These are phyloP conservation scores for Petrea volubilis DNA, from an alignment of 257 asterid species.

Conservation along the genomic window DNA sequence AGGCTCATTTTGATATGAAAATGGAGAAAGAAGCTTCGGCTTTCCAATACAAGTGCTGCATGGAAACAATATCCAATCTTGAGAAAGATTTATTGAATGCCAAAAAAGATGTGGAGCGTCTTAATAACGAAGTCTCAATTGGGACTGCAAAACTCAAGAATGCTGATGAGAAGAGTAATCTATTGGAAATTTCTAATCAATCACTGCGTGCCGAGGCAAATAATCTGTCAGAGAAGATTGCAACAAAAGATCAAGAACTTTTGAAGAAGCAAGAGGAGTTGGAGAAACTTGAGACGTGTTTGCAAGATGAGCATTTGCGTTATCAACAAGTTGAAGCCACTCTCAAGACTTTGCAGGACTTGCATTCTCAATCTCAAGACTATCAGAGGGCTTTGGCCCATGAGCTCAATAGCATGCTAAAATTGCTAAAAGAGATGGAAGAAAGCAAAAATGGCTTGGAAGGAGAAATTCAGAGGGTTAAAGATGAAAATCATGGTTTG, in stretches of 20 bases:
- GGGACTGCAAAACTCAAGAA: conserved; percentile 52
- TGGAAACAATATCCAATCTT: conserved; percentile 65
- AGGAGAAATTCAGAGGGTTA: conserved; percentile 55
- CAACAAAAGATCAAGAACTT: conserved; percentile 76
- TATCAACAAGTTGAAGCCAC: conserved; percentile 63
- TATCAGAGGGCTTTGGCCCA: conserved; percentile 61
- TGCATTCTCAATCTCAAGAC: conserved; percentile 69
- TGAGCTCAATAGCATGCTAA: conserved; percentile 65
- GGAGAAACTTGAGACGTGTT: conserved; percentile 63
- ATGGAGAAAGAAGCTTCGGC: conserved; percentile 71
- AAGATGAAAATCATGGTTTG: conserved; percentile 60
- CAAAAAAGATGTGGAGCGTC: conserved; percentile 56
- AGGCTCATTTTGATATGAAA: conserved; percentile 43
- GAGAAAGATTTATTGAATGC: conserved; percentile 55
- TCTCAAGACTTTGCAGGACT: conserved; percentile 51
- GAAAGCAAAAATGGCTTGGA: conserved; percentile 56
- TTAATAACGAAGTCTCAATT: conserved; percentile 46
- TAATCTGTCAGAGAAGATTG: conserved; percentile 61
- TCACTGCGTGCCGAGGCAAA: conserved; percentile 69
- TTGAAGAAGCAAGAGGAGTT: conserved; percentile 66
- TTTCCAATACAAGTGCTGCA: conserved; percentile 57
- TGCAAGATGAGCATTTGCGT: conserved; percentile 53
- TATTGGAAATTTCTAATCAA: conserved; percentile 62
- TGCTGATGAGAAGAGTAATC: conserved; percentile 56
- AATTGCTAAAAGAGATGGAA: conserved; percentile 62